phyloP scores from a whole-genome alignment of 2,329 filamentous ascomycete genomes.

The Colletotrichum tabaci region DNA sequence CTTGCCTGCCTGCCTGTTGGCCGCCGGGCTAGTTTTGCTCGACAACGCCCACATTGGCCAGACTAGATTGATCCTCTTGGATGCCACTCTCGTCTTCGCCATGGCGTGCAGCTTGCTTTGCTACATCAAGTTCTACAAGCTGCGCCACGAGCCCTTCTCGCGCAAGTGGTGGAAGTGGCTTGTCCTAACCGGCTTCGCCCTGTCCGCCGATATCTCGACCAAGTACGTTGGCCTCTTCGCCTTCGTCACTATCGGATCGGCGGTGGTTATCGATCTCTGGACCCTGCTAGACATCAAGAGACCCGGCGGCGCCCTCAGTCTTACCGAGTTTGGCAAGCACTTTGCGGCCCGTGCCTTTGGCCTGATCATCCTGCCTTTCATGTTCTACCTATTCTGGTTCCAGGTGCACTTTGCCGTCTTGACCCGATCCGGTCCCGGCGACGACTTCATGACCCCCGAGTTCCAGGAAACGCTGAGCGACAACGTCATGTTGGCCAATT shows the following conservation, averaged over 20 bases:
- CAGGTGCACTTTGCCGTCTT: slow-evolving; percentile 98
- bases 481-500: slow-evolving; percentile 91
- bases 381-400: slow-evolving; percentile 99
- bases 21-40: slow-evolving; percentile 88
- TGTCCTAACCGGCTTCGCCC: slow-evolving; percentile 90
- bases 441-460: slow-evolving; percentile 98
- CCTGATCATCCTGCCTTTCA: slow-evolving; percentile 90
- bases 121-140: slow-evolving; percentile 98
- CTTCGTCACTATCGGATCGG: slow-evolving; percentile 96
- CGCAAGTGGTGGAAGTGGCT: slow-evolving; percentile 99
- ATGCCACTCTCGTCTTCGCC: slow-evolving; percentile 93
- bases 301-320: slow-evolving; percentile 82
- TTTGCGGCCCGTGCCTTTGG: slow-evolving; percentile 89
- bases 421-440: slow-evolving; percentile 89
- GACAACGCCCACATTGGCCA: slow-evolving; percentile 99
- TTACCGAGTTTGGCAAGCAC: slow-evolving; percentile 89
- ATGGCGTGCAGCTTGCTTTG: slow-evolving; percentile 95
- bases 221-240: slow-evolving; percentile 98
- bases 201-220: slow-evolving; percentile 98
- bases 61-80: slow-evolving; percentile 93
- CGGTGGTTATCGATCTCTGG: slow-evolving; percentile 95
- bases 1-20: slow-evolving; percentile 89
- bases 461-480: slow-evolving; percentile 98
- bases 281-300: slow-evolving; percentile 92
- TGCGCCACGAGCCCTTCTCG: slow-evolving; percentile 88